These are phyloP conservation scores for Vicia villosa DNA, from an alignment of 306 rosid species.

Conservation along the genomic window DNA sequence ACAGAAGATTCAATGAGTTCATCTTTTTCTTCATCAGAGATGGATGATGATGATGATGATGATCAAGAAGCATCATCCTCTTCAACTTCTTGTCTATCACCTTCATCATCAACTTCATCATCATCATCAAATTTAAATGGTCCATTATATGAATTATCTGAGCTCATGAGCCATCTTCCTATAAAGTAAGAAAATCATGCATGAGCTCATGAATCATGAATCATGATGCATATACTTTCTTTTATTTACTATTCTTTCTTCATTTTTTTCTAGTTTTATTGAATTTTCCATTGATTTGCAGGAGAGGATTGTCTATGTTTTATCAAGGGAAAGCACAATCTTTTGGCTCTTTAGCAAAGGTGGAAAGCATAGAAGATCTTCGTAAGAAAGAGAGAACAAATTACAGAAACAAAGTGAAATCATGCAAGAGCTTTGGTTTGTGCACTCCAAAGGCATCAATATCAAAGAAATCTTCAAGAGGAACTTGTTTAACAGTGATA, in stretches of 20 bases:
- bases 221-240: neutral
- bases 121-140: slow-evolving; percentile 52
- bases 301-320: slow-evolving; percentile 81
- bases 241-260: neutral
- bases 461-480: slow-evolving; percentile 70
- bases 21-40: too few relatives aligned
- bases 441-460: slow-evolving; percentile 57
- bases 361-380: slow-evolving; percentile 66
- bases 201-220: neutral
- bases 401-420: slow-evolving; percentile 53
- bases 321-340: slow-evolving; percentile 83
- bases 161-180: slow-evolving; percentile 78
- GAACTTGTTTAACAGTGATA: slow-evolving; percentile 24
- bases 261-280: too few relatives aligned
- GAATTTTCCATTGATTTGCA: slow-evolving; percentile 35
- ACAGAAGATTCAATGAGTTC: too few relatives aligned
- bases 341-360: slow-evolving; percentile 60
- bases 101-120: too few relatives aligned
- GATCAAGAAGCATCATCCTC: too few relatives aligned
- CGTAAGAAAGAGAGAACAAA: slow-evolving; percentile 54
- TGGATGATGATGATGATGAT: too few relatives aligned
- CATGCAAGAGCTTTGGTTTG: slow-evolving; percentile 66
- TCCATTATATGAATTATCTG: slow-evolving; percentile 74
- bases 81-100: too few relatives aligned
- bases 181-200: slow-evolving; percentile 56